Evolutionary conservation across 1,284 basidiomycete genomes (phyloP), one percentile per base, ranked within the genome.

Genomic region (Flammula alnicola): DNA sequence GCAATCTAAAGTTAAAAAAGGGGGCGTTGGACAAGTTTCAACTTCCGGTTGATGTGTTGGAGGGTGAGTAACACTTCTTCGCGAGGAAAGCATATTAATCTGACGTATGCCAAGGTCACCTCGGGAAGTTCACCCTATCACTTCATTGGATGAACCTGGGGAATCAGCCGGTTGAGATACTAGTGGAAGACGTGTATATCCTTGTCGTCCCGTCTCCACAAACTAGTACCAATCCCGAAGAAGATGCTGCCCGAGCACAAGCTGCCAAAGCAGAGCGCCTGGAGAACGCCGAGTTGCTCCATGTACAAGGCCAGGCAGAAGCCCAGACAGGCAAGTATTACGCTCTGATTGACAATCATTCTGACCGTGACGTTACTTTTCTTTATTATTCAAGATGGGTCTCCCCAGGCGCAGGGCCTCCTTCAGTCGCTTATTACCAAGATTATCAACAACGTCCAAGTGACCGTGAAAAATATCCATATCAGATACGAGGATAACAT

Each of bases 131-230:
- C 53, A 93, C 92, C 0, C 74, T 99, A 9, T 93, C 90, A 12
- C 83, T 99, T n/a, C 92, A 97, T 52, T 99, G 95, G 94, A 86
- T 91, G 70, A 93, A 95, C 61, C 77, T 99, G 55, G 92, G 93
- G 45, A 95, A 90, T 60, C 92, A 93, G 64, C 96, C 97, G 1
- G 94, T 96, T 25, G 91, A 95, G 61, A 84, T 99, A 50, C 73
- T 91, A 48, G 84, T 99, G 53, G 95, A 98, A 69, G 94, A 99
- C 70, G 90, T 99, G 40, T 97, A 95, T 67, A 82, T 99, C 16
- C 85, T 99, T 45, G 92, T 95, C n/a, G 82, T 90, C 6, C 93
- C 94, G 12, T 89, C 90, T 14, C 79, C 87, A 12, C 81, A 86
- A 61, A 81, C 79, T 22, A 80, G 79, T 47, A 77, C 87, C 50